Conservation (phyloP, 2,329 filamentous ascomycete genomes). For the Tolypocladium guangdongense region DNA sequence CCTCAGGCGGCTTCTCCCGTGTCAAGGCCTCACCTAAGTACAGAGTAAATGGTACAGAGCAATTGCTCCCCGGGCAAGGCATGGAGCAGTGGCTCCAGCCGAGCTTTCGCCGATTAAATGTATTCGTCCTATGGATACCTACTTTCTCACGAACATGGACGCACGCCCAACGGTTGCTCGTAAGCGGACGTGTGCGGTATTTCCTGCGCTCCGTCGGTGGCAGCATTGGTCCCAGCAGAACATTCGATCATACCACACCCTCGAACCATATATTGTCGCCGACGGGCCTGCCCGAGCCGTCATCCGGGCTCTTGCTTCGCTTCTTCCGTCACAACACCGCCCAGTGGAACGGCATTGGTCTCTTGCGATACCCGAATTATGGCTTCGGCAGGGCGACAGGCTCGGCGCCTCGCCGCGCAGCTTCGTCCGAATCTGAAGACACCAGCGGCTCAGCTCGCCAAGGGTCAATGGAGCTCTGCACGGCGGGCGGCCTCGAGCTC, state of each 20-base stretch:
- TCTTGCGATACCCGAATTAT: conserved; percentile 6
- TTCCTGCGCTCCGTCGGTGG: too few relatives aligned
- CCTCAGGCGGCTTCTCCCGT: too few relatives aligned
- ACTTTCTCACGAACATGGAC: not conserved
- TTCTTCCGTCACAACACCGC: not conserved
- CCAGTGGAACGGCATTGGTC: not conserved
- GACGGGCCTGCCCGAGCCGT: not conserved
- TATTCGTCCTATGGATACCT: not conserved
- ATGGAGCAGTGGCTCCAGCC: too few relatives aligned
- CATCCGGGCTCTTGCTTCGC: not conserved
- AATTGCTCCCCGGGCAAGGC: too few relatives aligned
- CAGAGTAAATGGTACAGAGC: too few relatives aligned
- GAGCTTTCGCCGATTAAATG: not conserved
- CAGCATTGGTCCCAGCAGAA: not conserved
- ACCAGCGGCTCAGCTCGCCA: conserved; percentile 8
- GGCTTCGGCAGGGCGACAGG: conserved; percentile 17
- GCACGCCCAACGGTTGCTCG: not conserved
- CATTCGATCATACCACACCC: not conserved
- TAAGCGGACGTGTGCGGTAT: not conserved
- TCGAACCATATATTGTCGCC: not conserved
- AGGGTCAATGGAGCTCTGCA: conserved; percentile 15
- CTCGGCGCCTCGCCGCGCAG: conserved; percentile 18
- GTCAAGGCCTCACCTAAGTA: too few relatives aligned
- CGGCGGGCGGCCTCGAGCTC: conserved; percentile 16
- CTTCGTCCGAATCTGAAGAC: conserved; percentile 11